phyloP scores from a whole-genome alignment of 108 stramenopile species.

The Pseudonitzschia multistriata region DNA sequence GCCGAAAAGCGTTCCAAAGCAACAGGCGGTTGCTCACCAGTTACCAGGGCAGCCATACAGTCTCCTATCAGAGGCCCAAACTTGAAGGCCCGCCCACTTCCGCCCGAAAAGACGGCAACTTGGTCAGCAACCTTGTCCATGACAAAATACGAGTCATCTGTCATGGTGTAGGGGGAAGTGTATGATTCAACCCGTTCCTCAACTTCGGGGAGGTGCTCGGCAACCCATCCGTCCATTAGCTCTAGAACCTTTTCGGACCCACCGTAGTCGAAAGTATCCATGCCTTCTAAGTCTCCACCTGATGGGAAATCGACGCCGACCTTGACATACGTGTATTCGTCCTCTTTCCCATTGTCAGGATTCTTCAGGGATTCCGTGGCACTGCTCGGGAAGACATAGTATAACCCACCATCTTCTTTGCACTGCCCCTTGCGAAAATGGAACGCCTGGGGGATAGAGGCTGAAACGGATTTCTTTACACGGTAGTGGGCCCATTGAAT shows the following conservation, averaged over 20 bases:
- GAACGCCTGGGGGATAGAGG: slow-evolving; percentile 42
- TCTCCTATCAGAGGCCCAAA: slow-evolving; percentile 47
- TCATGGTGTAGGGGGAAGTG: slow-evolving; percentile 45
- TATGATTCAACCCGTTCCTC: slow-evolving; percentile 31
- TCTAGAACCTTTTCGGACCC: slow-evolving; percentile 30
- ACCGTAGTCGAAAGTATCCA: slow-evolving; percentile 40
- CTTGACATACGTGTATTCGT: slow-evolving; percentile 32
- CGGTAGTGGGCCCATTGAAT: slow-evolving; percentile 51
- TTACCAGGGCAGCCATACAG: slow-evolving; percentile 18
- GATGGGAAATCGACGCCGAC: slow-evolving; percentile 46
- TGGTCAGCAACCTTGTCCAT: slow-evolving; percentile 42
- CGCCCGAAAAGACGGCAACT: slow-evolving; percentile 45
- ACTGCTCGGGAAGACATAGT: slow-evolving; percentile 42
- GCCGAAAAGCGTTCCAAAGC: slow-evolving; percentile 8
- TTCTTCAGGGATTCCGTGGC: slow-evolving; percentile 36
- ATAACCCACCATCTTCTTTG: slow-evolving; percentile 38
- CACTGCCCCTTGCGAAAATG: slow-evolving; percentile 33
- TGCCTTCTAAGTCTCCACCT: slow-evolving; percentile 25
- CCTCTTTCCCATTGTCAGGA: slow-evolving; percentile 12
- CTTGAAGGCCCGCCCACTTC: slow-evolving; percentile 44
- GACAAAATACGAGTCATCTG: slow-evolving; percentile 42
- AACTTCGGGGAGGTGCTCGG: slow-evolving; percentile 33
- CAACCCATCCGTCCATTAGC: slow-evolving; percentile 41
- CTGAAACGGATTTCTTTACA: slow-evolving; percentile 23
- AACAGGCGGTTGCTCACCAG: slow-evolving; percentile 6